A percentile compares a stretch with the other conserved stretches of the same genome.
Evolutionary conservation across 2,329 filamentous ascomycete genomes (phyloP).

Genomic region (Aureobasidium uvarum): DNA sequence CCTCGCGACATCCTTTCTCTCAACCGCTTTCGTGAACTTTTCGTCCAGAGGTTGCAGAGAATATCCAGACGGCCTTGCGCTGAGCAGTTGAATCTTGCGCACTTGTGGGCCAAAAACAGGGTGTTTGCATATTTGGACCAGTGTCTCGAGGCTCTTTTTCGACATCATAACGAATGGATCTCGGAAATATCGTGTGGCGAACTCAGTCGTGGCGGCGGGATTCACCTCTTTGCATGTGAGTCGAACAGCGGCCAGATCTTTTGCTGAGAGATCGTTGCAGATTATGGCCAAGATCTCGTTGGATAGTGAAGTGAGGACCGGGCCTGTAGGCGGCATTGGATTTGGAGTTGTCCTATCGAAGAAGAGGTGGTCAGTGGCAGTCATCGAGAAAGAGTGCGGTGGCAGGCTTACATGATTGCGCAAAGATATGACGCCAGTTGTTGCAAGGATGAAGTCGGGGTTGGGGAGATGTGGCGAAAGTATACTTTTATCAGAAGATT

Average conservation of each 20-base stretch:
- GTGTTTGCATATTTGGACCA: not conserved
- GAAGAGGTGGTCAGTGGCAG: too few species aligned
- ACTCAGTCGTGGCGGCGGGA: not conserved
- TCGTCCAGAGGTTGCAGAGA: not conserved
- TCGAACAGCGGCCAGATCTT: not conserved
- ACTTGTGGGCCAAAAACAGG: not conserved
- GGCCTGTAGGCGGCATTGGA: too few species aligned
- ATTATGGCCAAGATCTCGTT: not conserved
- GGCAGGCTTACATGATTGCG: too few species aligned
- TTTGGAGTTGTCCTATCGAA: too few species aligned
- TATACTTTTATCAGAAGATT: too few species aligned
- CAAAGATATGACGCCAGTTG: too few species aligned
- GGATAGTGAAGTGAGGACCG: not conserved
- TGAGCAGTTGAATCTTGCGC: not conserved
- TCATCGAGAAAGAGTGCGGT: too few species aligned
- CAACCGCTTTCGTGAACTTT: fast-evolving
- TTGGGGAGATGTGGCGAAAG: too few species aligned
- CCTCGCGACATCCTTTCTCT: not conserved
- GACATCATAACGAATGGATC: not conserved
- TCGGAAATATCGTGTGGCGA: not conserved
- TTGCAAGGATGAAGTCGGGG: too few species aligned
- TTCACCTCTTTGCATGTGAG: not conserved
- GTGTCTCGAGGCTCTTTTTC: not conserved
- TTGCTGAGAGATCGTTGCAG: not conserved
- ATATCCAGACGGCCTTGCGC: not conserved